phyloP scores from a whole-genome alignment of 169 alveolate species.

The Cytauxzoon felis region DNA sequence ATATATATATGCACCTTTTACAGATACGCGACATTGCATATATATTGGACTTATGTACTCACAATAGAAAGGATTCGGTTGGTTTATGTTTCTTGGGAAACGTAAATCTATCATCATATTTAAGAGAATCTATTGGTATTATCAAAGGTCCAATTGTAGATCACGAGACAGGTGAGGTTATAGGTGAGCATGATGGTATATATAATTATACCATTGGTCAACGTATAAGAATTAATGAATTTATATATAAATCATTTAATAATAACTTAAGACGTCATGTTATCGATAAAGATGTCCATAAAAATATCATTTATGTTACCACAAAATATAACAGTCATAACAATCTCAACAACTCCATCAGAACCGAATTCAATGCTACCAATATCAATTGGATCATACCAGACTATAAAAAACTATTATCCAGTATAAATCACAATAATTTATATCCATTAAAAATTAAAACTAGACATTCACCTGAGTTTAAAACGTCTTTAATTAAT shows the following conservation, averaged over 20 bases:
- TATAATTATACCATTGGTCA: slow-evolving; percentile 72
- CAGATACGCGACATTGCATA: slow-evolving; percentile 70
- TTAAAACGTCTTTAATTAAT: not conserved
- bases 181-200: slow-evolving; percentile 71
- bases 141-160: slow-evolving; percentile 67
- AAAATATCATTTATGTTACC: slow-evolving; percentile 49
- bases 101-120: slow-evolving; percentile 49
- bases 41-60: slow-evolving; percentile 41
- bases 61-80: slow-evolving; percentile 65
- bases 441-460: slow-evolving; percentile 1
- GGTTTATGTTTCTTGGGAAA: slow-evolving; percentile 74
- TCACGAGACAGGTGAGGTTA: slow-evolving; percentile 31
- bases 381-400: slow-evolving; percentile 51
- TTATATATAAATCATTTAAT: slow-evolving; percentile 16
- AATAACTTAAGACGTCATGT: slow-evolving; percentile 33
- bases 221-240: slow-evolving; percentile 62
- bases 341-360: slow-evolving; percentile 11
- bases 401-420: slow-evolving; percentile 10
- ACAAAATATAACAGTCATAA: slow-evolving; percentile 11
- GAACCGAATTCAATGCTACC: slow-evolving; percentile 15
- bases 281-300: slow-evolving; percentile 40
- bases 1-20: not conserved
- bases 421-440: not conserved
- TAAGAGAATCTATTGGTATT: slow-evolving; percentile 48
- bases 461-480: slow-evolving; percentile 39